Conservation (phyloP, 108 stramenopile species). For the Fistulifera pelliculosa region DNA sequence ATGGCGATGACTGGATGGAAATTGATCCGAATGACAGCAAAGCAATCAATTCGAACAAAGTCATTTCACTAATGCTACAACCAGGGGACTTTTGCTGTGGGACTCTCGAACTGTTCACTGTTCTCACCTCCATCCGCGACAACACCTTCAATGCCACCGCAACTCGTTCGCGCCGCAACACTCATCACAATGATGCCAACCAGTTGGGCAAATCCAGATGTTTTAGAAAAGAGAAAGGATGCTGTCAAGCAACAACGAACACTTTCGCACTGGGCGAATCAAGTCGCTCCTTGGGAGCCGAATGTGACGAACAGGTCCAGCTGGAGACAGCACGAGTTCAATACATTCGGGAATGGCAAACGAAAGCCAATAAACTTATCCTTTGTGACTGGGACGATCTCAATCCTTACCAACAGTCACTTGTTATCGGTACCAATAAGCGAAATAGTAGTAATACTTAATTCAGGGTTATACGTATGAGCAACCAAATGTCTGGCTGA, state of each 20-base stretch:
- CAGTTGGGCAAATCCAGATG: background rate
- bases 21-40: constrained; percentile 19
- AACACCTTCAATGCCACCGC: background rate
- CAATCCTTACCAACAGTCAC: no score
- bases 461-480: no score
- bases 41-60: constrained; percentile 7
- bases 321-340: no score
- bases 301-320: constrained; percentile 2
- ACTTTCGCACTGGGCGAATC: constrained; percentile 24
- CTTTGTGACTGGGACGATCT: no score
- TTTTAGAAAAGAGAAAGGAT: constrained; percentile 3
- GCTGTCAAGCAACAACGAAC: constrained; percentile 12
- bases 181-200: constrained; percentile 21
- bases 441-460: no score
- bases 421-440: no score
- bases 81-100: constrained; percentile 26
- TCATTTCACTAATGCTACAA: constrained; percentile 8
- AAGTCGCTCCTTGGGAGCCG: constrained; percentile 19
- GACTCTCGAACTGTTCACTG: constrained; percentile 25
- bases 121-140: constrained; percentile 3
- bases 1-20: constrained; percentile 29
- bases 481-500: no score
- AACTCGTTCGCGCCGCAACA: constrained; percentile 14
- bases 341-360: no score
- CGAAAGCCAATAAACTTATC: no score